These are phyloP conservation scores for Lyophyllum semitale DNA, from an alignment of 768 basidiomycete genomes.

Conservation along the genomic window DNA sequence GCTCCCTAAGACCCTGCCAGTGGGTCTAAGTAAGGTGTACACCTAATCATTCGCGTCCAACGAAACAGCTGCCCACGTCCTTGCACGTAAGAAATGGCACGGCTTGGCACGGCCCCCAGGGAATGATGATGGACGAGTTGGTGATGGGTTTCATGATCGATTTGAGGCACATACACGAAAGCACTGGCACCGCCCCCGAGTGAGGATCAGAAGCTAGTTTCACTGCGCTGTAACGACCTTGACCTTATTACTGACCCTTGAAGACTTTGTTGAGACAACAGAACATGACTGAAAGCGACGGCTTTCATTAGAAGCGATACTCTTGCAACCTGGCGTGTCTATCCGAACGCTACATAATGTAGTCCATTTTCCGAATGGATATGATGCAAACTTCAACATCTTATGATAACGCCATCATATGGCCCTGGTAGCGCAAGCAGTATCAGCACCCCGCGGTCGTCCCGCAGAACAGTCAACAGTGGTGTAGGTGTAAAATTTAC, in stretches of 20 bases:
- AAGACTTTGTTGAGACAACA: too few relatives aligned
- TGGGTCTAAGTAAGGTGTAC: background rate
- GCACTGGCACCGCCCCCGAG: too few relatives aligned
- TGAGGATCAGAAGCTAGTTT: too few relatives aligned
- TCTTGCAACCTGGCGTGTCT: too few relatives aligned
- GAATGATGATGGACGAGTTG: background rate
- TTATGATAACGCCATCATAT: constrained; percentile 17
- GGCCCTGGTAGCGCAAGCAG: constrained; percentile 11
- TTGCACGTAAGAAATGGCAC: background rate
- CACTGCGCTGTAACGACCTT: too few relatives aligned
- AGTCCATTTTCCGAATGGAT: constrained; percentile 1
- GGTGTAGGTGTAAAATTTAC: too few relatives aligned
- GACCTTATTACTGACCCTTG: too few relatives aligned
- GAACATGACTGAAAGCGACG: too few relatives aligned
- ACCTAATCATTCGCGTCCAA: background rate
- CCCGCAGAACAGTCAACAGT: background rate
- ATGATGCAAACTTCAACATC: constrained; percentile 6
- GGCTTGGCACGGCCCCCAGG: background rate
- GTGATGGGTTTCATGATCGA: background rate
- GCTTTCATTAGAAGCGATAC: too few relatives aligned
- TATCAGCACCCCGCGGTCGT: background rate
- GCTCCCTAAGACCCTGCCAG: background rate
- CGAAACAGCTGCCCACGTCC: background rate
- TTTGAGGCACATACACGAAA: too few relatives aligned
- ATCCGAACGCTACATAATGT: too few relatives aligned